Percentiles rank a stretch among this genome's conserved stretches.
Conservation (phyloP, 1,139 yeast species). For the Blastobotrys petasosporus region DNA sequence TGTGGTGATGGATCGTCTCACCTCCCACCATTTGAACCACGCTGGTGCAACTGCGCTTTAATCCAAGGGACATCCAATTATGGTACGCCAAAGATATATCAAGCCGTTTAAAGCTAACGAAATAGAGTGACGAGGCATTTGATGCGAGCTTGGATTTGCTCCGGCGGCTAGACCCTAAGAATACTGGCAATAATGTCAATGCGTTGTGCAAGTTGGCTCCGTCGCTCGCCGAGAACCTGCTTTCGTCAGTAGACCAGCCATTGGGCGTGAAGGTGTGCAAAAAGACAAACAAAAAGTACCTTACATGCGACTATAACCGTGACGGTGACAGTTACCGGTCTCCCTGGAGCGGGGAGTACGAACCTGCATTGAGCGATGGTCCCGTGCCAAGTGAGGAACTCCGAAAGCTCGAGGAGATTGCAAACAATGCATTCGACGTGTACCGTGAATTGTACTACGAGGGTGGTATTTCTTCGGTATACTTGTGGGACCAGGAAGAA, state of each 20-base stretch:
- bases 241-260: constrained; percentile 86
- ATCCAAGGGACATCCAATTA: neutral
- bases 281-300: constrained; percentile 57
- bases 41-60: neutral
- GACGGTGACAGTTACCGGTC: constrained; percentile 91
- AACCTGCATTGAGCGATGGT: constrained; percentile 57
- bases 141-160: constrained; percentile 87
- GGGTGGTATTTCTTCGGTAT: constrained; percentile 87
- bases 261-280: constrained; percentile 53
- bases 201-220: constrained; percentile 71
- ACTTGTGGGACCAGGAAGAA: constrained; percentile 73
- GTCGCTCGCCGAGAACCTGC: constrained; percentile 79
- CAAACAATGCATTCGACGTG: constrained; percentile 88
- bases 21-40: neutral
- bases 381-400: constrained; percentile 67
- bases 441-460: constrained; percentile 92
- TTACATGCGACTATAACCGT: constrained; percentile 90
- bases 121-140: constrained; percentile 49
- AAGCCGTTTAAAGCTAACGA: neutral
- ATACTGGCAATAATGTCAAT: constrained; percentile 55
- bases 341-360: constrained; percentile 83
- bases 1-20: neutral
- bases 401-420: constrained; percentile 69
- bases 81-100: neutral
- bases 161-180: constrained; percentile 77